Evolutionary conservation across 2,329 filamentous ascomycete genomes (phyloP).

Genomic region (Blumeria hordei): DNA sequence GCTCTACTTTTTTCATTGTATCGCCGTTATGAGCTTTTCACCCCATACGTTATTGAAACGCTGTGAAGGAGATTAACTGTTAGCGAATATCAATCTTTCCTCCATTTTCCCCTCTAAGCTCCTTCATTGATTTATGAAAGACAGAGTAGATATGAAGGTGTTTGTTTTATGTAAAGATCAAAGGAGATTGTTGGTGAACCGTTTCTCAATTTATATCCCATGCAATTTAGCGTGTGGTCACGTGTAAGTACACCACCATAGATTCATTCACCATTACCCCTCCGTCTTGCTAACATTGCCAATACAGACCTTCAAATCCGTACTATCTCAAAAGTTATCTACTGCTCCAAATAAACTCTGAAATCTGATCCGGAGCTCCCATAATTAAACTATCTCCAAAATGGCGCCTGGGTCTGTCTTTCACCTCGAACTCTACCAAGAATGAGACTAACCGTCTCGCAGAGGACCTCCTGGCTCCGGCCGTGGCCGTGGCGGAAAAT

Average conservation of each 20-base stretch:
- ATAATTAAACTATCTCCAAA: not conserved
- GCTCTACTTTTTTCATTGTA: no score
- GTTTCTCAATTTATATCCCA: not conserved
- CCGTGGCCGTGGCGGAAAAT: constrained; percentile 69
- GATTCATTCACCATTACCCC: not conserved
- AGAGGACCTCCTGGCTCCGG: constrained; percentile 16
- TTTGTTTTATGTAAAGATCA: constrained; percentile 21
- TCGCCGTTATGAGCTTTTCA: no score
- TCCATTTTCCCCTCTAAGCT: constrained; percentile 44
- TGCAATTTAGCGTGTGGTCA: constrained; percentile 5
- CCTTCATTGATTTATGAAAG: constrained; percentile 24
- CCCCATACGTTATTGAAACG: no score
- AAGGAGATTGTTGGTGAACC: constrained; percentile 7
- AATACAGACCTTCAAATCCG: not conserved
- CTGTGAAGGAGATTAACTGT: no score
- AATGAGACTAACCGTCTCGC: constrained; percentile 2
- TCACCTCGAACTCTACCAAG: not conserved
- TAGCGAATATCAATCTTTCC: constrained; percentile 18
- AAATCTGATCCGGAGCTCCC: no score
- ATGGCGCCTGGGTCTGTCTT: not conserved
- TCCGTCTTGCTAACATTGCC: not conserved
- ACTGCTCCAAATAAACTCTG: not conserved
- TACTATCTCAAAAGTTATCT: not conserved
- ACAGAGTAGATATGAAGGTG: constrained; percentile 45
- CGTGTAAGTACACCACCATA: not conserved